Evolutionary conservation across 2,329 filamentous ascomycete genomes (phyloP), one percentile per base, ranked within the genome.

Genomic region (Grosmannia clavigera): DNA sequence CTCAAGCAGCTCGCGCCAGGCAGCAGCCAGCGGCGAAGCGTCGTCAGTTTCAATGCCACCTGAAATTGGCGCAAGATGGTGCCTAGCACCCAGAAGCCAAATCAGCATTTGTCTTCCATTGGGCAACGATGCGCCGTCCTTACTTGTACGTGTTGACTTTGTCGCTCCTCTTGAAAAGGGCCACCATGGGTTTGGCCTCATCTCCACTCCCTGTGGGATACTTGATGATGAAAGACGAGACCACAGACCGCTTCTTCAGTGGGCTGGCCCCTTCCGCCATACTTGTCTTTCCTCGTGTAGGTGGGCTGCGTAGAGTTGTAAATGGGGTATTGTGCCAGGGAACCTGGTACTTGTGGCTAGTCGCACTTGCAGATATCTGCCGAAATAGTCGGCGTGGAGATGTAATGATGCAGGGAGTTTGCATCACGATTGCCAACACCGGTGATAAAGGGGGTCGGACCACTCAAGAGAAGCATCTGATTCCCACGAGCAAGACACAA

Each of bases 1-100:
- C 67, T 87, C 84, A 5, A 68, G 66, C 27, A 88, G 73, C 69
- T 87, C 84, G 16, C 85, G 77, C 75, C 80, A 80, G 31, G 85
- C 84, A 0, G 84, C 79, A 3, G 75, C 71, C 6, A 83, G 68
- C 0, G 84, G 79, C 27, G 70, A 76, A 3, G 71, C 61, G 64
- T 87, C 84, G 0, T 70, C 67, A 6, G 71, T 58, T 3, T 86
- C 80, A 57, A 88, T 79, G 59, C 75, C 79, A 46, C 85, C 85
- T 0, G 83, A 83, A 22, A 87, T 79, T 1, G 84, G 81, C 0
- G 82, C 83, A 57, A 83, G 77, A 66, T 79, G 82, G 66, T 78
- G 77, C 66, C 78, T 79, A 62, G 10, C 27, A 25, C 19, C 9
- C 27, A 33, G 14, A 40, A 46, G 51, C 61, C 54, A 55, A 62